A percentile compares a stretch with the other conserved stretches of the same genome.
phyloP scores from a whole-genome alignment of 2,329 filamentous ascomycete genomes.

The Aaosphaeria pasadenensis region DNA sequence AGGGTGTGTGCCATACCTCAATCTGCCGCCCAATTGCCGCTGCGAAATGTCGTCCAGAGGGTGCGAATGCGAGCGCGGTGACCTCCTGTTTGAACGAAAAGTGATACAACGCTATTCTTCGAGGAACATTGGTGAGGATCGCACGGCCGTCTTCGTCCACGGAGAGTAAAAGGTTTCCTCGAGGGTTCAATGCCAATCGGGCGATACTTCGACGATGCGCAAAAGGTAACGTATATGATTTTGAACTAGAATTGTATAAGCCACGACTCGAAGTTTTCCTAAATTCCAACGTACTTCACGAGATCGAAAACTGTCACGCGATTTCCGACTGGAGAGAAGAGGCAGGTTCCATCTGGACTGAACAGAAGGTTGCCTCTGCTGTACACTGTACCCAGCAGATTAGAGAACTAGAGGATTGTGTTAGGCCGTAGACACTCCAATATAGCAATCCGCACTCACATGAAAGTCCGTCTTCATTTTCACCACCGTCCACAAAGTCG shows the following conservation, averaged over 20 bases:
- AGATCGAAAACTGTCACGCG: constrained; percentile 94
- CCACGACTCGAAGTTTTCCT: constrained; percentile 2
- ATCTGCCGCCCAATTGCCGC: constrained; percentile 83
- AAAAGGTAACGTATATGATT: constrained; percentile 82
- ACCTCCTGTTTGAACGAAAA: constrained; percentile 90
- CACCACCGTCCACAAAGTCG: constrained; percentile 1
- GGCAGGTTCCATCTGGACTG: constrained; percentile 90
- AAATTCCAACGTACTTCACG: constrained; percentile 66
- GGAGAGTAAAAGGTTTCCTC: constrained; percentile 87
- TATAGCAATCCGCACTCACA: constrained; percentile 50
- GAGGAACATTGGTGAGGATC: constrained; percentile 85
- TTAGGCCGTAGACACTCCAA: constrained; percentile 19
- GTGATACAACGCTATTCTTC: constrained; percentile 84
- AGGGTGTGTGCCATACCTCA: constrained; percentile 95
- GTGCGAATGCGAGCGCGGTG: constrained; percentile 83
- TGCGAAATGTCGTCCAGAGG: constrained; percentile 86
- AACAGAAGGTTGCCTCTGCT: constrained; percentile 96
- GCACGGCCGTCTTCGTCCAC: constrained; percentile 93
- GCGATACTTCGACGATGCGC: constrained; percentile 92
- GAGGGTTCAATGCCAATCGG: constrained; percentile 81
- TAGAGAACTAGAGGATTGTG: constrained; percentile 75
- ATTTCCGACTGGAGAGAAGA: constrained; percentile 96
- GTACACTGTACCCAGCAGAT: constrained; percentile 96
- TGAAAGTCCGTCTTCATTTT: constrained; percentile 99
- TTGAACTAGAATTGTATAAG: constrained; percentile 58